Conservation (phyloP, 345 rosid genomes). For the Linum tenue region DNA sequence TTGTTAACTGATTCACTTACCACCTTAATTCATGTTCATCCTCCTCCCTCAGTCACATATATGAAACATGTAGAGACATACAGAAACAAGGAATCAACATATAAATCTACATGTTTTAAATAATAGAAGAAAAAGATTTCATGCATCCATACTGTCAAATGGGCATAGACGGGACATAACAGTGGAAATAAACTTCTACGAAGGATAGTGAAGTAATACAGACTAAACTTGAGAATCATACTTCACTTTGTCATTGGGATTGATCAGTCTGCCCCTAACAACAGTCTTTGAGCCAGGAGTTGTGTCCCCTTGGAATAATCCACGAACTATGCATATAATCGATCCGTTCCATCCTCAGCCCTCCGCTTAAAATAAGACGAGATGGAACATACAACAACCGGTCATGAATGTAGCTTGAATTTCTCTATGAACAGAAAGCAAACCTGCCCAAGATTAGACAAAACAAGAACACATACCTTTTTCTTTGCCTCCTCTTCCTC, state of each 20-base stretch:
- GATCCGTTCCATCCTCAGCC: slow-evolving; percentile 93
- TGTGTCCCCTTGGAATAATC: slow-evolving; percentile 86
- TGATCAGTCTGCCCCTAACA: slow-evolving; percentile 87
- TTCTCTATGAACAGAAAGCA: not conserved
- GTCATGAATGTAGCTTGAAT: not conserved
- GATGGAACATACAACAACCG: not conserved
- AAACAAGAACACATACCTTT: slow-evolving; percentile 37
- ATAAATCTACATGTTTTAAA: not conserved
- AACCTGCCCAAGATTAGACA: not conserved
- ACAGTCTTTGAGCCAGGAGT: slow-evolving; percentile 69
- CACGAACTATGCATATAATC: slow-evolving; percentile 81
- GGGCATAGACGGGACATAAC: slow-evolving; percentile 10
- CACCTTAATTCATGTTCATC: slow-evolving; percentile 97
- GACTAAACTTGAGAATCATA: slow-evolving; percentile 75
- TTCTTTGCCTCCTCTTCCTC: slow-evolving; percentile 98
- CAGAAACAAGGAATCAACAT: slow-evolving; percentile 12
- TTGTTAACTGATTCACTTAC: slow-evolving; percentile 80
- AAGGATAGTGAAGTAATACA: not conserved
- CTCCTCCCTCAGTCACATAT: slow-evolving; percentile 58
- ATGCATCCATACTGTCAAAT: slow-evolving; percentile 46
- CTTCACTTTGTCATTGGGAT: slow-evolving; percentile 66
- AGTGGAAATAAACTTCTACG: slow-evolving; percentile 1
- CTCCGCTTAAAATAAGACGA: slow-evolving; percentile 29
- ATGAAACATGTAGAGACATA: not conserved
- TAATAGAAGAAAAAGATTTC: slow-evolving; percentile 37